phyloP scores from a whole-genome alignment of 2,329 filamentous ascomycete species.

The Phaeomoniella chlamydospora region DNA sequence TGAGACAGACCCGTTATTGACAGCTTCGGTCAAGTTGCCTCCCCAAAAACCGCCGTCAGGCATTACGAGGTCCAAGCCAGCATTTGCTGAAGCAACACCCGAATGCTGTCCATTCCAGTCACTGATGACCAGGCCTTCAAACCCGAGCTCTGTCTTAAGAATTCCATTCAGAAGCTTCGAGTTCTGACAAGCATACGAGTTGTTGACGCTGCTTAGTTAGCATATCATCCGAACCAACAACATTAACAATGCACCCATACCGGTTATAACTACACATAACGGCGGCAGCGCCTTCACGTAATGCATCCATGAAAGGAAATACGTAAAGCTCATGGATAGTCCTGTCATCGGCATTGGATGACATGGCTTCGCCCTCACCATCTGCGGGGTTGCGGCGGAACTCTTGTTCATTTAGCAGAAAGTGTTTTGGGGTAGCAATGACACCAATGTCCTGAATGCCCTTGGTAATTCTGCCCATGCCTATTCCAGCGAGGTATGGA shows the following conservation, averaged over 20 bases:
- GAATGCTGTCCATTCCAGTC: constrained; percentile 68
- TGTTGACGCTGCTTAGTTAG: too few relatives aligned
- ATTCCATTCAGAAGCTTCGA: constrained; percentile 60
- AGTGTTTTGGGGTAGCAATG: constrained; percentile 36
- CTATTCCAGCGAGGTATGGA: constrained; percentile 26
- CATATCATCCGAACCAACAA: too few relatives aligned
- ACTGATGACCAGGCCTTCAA: constrained; percentile 68
- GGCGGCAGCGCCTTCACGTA: constrained; percentile 40
- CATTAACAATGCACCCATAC: too few relatives aligned
- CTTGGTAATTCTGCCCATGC: constrained; percentile 22
- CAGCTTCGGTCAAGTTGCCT: constrained; percentile 8
- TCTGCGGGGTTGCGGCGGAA: constrained; percentile 10
- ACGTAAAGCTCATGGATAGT: constrained; percentile 52
- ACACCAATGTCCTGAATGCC: constrained; percentile 24
- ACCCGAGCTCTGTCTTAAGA: constrained; percentile 65
- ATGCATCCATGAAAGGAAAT: constrained; percentile 50
- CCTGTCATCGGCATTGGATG: constrained; percentile 48
- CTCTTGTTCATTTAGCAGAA: constrained; percentile 49
- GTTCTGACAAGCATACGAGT: constrained; percentile 69
- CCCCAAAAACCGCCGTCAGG: not conserved
- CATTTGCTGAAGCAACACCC: constrained; percentile 50
- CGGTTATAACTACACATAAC: constrained; percentile 49
- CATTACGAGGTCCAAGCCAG: constrained; percentile 80
- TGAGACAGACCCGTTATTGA: constrained; percentile 45
- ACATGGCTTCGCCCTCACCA: constrained; percentile 24